phyloP scores from a whole-genome alignment of 106 monocot genomes.

The Platanthera zijinensis region DNA sequence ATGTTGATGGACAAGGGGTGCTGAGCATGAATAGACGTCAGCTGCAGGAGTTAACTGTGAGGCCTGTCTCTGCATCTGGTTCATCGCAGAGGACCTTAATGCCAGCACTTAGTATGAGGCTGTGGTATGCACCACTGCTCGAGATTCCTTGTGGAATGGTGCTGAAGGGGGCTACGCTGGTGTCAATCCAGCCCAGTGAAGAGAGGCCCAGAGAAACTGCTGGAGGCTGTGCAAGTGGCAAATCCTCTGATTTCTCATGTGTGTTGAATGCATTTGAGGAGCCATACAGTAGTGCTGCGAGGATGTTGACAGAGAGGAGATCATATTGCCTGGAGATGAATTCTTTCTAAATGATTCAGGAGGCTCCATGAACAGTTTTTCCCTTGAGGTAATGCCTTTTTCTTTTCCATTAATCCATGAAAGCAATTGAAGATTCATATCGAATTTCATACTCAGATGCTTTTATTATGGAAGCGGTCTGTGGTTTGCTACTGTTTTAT shows the following conservation, averaged over 20 bases:
- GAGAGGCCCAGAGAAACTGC: neutral
- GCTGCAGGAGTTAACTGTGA: slow-evolving; percentile 50
- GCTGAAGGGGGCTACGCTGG: slow-evolving; percentile 74
- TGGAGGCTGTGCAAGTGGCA: neutral
- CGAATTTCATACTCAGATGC: neutral
- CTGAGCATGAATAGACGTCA: slow-evolving; percentile 54
- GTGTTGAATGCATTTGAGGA: slow-evolving; percentile 71
- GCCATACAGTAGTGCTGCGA: slow-evolving; percentile 58
- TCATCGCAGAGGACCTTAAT: slow-evolving; percentile 64
- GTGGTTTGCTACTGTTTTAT: neutral
- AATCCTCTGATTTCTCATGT: slow-evolving; percentile 25
- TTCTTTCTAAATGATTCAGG: slow-evolving; percentile 47
- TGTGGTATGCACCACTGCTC: slow-evolving; percentile 70
- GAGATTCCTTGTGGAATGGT: slow-evolving; percentile 62
- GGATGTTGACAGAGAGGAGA: slow-evolving; percentile 54
- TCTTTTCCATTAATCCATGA: neutral
- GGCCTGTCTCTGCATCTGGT: slow-evolving; percentile 54
- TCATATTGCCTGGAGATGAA: slow-evolving; percentile 90
- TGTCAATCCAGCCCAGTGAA: slow-evolving; percentile 69
- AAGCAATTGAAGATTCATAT: neutral
- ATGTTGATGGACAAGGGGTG: slow-evolving; percentile 72
- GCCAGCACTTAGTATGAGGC: slow-evolving; percentile 71
- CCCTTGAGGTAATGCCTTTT: neutral
- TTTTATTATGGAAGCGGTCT: neutral
- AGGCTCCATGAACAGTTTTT: neutral